phyloP scores from a whole-genome alignment of 2,329 filamentous ascomycete genomes.

The Beauveria pseudobassiana region DNA sequence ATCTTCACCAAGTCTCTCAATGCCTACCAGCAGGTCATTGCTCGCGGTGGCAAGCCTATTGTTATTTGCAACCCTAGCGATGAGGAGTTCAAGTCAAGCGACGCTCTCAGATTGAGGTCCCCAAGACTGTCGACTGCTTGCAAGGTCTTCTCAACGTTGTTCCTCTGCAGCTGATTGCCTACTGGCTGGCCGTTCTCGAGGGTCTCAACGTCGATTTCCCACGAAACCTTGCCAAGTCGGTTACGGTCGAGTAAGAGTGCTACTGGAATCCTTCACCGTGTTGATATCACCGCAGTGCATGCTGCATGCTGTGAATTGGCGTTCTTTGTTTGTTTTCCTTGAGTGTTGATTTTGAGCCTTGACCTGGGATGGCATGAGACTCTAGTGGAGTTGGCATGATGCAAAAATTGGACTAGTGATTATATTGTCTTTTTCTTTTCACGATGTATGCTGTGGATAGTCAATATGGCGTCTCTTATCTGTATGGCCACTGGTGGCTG shows the following conservation, averaged over 20 bases:
- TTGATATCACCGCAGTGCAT: background rate
- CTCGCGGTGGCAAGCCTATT: constrained; percentile 90
- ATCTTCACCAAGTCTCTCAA: constrained; percentile 99
- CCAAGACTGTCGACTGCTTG: constrained; percentile 87
- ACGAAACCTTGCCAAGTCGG: constrained; percentile 96
- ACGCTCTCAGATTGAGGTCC: constrained; percentile 96
- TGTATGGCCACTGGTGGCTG: background rate
- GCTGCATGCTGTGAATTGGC: background rate
- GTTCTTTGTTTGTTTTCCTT: background rate
- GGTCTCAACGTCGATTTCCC: constrained; percentile 98
- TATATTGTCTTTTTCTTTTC: background rate
- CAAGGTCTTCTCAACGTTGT: constrained; percentile 98
- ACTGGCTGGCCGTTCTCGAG: constrained; percentile 96
- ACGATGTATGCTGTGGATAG: constrained; percentile 1
- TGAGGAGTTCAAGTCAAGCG: constrained; percentile 77
- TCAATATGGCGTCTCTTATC: background rate
- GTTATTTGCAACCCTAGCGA: constrained; percentile 95
- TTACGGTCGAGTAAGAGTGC: constrained; percentile 81
- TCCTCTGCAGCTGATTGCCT: constrained; percentile 93
- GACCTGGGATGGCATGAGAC: background rate
- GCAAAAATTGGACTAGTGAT: constrained; percentile 3
- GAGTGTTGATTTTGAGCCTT: background rate
- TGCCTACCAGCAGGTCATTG: constrained; percentile 98
- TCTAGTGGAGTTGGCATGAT: constrained; percentile 3
- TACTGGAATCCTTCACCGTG: background rate